Evolutionary conservation across 176 grass and related monocot species (phyloP), one percentile per base, ranked within the genome.

Genomic region (Bolboschoenus planiculmis): DNA sequence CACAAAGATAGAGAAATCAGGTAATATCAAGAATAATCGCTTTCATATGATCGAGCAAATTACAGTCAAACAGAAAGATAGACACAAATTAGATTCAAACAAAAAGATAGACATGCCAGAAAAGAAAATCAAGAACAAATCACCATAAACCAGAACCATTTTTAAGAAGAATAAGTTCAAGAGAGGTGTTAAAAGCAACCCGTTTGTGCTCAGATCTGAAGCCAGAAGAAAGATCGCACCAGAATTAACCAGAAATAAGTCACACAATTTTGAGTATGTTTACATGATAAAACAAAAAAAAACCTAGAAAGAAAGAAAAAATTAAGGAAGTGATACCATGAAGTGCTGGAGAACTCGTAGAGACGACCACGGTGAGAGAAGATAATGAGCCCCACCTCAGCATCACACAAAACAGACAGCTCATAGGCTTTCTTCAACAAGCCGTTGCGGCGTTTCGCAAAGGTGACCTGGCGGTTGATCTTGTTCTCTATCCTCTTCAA

Each of bases 401-500:
- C 87, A 43, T 88, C 87, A 18, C 87, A 88, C 53, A 88, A 68
- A 31, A 88, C 87, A 0, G 86, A 84, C 5, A 88, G 71, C 81
- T 88, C 86, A 68, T 88, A 88, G 1, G 86, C 86, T 29, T 88
- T 88, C 86, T 88, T 88, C 60, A 88, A 78, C 23, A 88, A 67
- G 2, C 86, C 86, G 39, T 88, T 88, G 60, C 81, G 70, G 15
- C 86, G 81, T 55, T 88, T 88, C 1, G 86, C 86, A 33, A 88
- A 88, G 60, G 86, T 88, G 48, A 88, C 86, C 50, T 88, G 86
- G 8, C 86, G 81, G 55, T 88, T 88, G 33, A 85, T 88, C 76
- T 88, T 88, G 87, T 88, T 88, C 77, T 88, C 87, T 59, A 88
- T 88, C 65, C 83, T 59, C 83, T 88, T 88, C 73, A 88, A 39